Conservation (phyloP, 257 asterid species). For the Solanum ahanhuiri region DNA sequence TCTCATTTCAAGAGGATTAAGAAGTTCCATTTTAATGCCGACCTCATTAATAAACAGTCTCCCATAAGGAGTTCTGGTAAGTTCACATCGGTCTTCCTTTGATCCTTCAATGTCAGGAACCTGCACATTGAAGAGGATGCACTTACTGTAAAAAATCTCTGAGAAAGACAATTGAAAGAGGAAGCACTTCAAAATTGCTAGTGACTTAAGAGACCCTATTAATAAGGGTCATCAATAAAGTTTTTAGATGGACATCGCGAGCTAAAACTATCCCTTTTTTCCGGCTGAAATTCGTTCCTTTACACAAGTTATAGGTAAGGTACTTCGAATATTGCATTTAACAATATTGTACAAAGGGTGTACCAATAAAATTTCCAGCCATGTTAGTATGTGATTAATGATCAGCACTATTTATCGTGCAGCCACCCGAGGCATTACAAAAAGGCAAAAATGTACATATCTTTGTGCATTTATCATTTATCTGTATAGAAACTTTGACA, state of each 20-base stretch:
- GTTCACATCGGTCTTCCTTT: conserved; percentile 55
- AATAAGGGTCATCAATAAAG: neutral
- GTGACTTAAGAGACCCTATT: neutral
- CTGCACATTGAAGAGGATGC: conserved; percentile 24
- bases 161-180: neutral
- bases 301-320: neutral
- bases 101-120: conserved; percentile 89
- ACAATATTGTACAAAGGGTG: neutral
- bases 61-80: conserved; percentile 74
- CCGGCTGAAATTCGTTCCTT: neutral
- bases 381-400: neutral
- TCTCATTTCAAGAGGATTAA: neutral
- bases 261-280: neutral
- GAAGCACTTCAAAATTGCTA: neutral
- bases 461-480: neutral
- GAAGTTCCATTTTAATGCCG: neutral
- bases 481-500: neutral
- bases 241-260: neutral
- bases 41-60: conserved; percentile 62
- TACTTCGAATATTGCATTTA: neutral
- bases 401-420: neutral
- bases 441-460: neutral
- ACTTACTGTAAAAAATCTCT: neutral
- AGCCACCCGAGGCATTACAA: neutral
- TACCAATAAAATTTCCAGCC: neutral